Evolutionary conservation across 768 basidiomycete genomes (phyloP).

Genomic region (Podaxis pistillaris): DNA sequence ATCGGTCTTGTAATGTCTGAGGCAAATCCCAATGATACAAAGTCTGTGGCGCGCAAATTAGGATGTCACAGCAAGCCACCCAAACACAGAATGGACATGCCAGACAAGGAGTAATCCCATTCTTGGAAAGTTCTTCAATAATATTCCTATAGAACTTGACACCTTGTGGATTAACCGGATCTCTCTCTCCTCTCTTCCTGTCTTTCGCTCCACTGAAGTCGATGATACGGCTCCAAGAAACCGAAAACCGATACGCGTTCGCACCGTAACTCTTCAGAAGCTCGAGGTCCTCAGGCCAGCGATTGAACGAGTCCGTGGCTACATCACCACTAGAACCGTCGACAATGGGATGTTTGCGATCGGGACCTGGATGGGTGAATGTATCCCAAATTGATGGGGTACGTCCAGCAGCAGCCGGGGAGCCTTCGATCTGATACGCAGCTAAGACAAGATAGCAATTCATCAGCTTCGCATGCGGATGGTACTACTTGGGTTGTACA

Average conservation of each 20-base stretch:
- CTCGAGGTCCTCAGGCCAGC: constrained; percentile 64
- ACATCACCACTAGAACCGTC: constrained; percentile 65
- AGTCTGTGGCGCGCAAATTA: constrained; percentile 37
- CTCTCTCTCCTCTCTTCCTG: constrained; percentile 37
- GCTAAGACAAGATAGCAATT: constrained; percentile 32
- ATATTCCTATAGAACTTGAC: constrained; percentile 65
- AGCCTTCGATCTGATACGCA: constrained; percentile 75
- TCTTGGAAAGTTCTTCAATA: constrained; percentile 60
- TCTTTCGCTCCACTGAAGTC: constrained; percentile 32
- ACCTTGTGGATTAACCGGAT: constrained; percentile 63
- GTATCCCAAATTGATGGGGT: constrained; percentile 75
- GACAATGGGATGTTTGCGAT: constrained; percentile 45
- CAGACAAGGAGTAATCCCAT: constrained; percentile 62
- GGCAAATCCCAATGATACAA: constrained; percentile 81
- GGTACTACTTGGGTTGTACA: not conserved
- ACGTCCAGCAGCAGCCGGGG: constrained; percentile 50
- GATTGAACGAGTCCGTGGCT: constrained; percentile 41
- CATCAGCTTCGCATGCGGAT: not conserved
- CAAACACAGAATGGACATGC: constrained; percentile 29
- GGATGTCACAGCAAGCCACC: not conserved
- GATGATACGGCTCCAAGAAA: constrained; percentile 73
- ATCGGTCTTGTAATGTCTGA: constrained; percentile 66
- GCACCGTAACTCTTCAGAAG: constrained; percentile 63
- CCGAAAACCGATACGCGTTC: constrained; percentile 71
- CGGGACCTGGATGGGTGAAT: constrained; percentile 46